A percentile compares a stretch with the other conserved stretches of the same genome.
Conservation (phyloP, 371 early-diverging fungal genomes). For the Paraphysoderma sedebokerense region DNA sequence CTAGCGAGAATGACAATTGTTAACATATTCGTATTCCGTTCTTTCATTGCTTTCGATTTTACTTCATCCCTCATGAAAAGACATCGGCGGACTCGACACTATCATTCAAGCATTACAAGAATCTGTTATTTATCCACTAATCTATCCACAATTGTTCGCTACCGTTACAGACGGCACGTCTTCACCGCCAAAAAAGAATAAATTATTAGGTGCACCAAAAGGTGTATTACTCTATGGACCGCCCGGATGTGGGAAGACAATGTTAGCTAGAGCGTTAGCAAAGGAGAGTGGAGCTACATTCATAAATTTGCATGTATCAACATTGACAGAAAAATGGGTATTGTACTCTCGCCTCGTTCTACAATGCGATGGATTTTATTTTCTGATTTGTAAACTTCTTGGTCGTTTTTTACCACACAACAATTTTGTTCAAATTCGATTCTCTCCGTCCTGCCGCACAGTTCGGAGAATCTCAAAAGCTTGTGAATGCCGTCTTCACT, state of each 20-base stretch:
- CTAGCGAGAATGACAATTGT: background rate
- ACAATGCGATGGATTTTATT: background rate
- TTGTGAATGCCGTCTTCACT: conserved; percentile 79
- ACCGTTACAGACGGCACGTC: conserved; percentile 42
- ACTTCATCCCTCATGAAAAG: conserved; percentile 11
- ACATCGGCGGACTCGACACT: conserved; percentile 84
- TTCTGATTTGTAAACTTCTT: too few species aligned
- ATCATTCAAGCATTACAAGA: conserved; percentile 81
- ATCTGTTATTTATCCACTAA: conserved; percentile 85
- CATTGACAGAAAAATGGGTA: conserved; percentile 86
- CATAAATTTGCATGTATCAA: conserved; percentile 87
- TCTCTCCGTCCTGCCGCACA: too few species aligned
- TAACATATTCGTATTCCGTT: background rate
- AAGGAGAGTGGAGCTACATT: conserved; percentile 89
- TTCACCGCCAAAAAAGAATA: background rate
- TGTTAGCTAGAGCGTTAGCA: conserved; percentile 93
- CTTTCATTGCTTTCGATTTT: background rate
- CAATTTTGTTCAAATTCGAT: too few species aligned
- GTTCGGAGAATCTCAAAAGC: conserved; percentile 92
- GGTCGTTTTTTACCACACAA: too few species aligned
- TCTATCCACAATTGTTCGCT: conserved; percentile 74
- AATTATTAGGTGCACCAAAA: conserved; percentile 72
- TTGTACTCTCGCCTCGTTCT: background rate
- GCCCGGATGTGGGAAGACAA: conserved; percentile 92
- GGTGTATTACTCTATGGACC: conserved; percentile 91